These are phyloP conservation scores for Cynanchum wilfordii DNA, from an alignment of 257 asterid genomes.

Conservation along the genomic window DNA sequence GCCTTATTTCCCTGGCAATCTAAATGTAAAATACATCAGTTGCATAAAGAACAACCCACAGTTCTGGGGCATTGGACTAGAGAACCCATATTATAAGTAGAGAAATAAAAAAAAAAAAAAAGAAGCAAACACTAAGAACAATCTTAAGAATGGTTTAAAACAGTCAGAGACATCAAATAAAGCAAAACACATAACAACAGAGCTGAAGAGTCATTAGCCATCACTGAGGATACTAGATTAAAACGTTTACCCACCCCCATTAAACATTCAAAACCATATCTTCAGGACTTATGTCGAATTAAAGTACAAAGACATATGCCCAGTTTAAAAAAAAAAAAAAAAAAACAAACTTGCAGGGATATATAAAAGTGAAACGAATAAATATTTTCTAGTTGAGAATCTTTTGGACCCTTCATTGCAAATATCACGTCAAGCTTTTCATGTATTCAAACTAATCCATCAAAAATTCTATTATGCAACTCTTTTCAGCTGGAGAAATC, in stretches of 20 bases:
- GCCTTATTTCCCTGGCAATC: constrained; percentile 96
- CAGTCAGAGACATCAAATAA: not conserved
- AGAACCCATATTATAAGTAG: not conserved
- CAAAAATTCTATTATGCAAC: not conserved
- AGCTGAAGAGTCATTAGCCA: not conserved
- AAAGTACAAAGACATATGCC: not conserved
- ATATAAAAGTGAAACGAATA: constrained; percentile 1
- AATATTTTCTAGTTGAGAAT: not conserved
- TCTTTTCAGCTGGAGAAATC: not conserved
- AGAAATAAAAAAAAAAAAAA: not conserved
- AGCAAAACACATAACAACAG: not conserved
- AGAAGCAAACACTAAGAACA: not conserved
- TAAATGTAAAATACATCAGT: constrained; percentile 28
- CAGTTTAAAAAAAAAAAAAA: too few relatives aligned
- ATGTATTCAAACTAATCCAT: not conserved
- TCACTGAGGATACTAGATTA: not conserved
- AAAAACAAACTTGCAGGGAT: not conserved
- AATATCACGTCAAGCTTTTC: not conserved
- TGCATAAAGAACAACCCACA: not conserved
- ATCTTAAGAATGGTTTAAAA: not conserved
- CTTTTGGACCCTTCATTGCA: not conserved
- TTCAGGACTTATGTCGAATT: not conserved
- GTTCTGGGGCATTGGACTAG: not conserved
- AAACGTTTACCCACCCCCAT: not conserved
- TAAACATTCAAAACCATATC: not conserved